Percentiles rank a stretch among this genome's conserved stretches.
Evolutionary conservation across 768 basidiomycete genomes (phyloP).

Genomic region (Lentinula edodes): DNA sequence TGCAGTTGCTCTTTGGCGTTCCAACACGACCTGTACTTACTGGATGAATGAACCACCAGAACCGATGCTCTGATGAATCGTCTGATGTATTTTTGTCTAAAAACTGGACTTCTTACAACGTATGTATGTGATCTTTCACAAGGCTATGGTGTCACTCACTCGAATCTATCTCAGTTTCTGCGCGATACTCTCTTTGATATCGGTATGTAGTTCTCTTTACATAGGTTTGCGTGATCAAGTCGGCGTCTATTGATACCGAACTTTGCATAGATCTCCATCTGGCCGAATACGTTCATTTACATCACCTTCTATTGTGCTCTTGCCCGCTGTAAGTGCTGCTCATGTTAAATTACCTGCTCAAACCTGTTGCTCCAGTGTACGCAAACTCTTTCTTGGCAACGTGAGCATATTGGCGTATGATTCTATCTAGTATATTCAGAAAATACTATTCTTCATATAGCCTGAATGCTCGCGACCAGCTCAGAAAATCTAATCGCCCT

Average conservation of each 20-base stretch:
- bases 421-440: no score
- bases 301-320: slow-evolving; percentile 4
- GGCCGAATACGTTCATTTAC: slow-evolving; percentile 2
- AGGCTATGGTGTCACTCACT: background rate
- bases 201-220: background rate
- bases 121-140: background rate
- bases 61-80: slow-evolving; percentile 3
- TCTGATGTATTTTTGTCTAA: slow-evolving; percentile 1
- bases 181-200: slow-evolving; percentile 1
- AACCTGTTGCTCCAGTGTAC: background rate
- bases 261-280: background rate
- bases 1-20: background rate
- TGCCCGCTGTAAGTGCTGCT: background rate
- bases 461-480: slow-evolving; percentile 1
- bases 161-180: background rate
- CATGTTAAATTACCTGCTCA: background rate
- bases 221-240: background rate
- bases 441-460: background rate
- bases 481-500: background rate
- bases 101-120: slow-evolving; percentile 4
- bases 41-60: background rate
- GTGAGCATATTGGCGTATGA: background rate
- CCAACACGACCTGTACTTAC: background rate
- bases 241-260: no score
- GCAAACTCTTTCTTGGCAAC: slow-evolving; percentile 2